Percentiles rank a stretch among this genome's conserved stretches.
phyloP scores from a whole-genome alignment of 1,284 basidiomycete species.

The Ustilago hordei region DNA sequence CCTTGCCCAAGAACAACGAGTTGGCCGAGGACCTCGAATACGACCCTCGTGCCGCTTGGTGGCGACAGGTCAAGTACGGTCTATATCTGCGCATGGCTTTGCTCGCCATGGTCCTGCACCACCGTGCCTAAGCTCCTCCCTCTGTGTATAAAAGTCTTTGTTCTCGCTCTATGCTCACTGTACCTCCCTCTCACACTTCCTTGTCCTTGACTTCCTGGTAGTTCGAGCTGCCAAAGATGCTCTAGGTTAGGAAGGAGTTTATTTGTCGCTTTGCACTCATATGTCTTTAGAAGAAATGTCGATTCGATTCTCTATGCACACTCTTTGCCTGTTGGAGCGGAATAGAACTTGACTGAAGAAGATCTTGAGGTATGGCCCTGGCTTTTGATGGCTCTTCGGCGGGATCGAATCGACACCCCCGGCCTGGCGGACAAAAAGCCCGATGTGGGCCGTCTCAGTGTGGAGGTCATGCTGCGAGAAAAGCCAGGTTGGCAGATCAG shows the following conservation, averaged over 20 bases:
- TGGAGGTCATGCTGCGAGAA: slow-evolving; percentile 13
- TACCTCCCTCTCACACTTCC: background rate
- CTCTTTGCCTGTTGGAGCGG: too few species aligned
- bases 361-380: too few species aligned
- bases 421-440: background rate
- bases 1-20: slow-evolving; percentile 93
- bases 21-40: slow-evolving; percentile 99
- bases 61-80: slow-evolving; percentile 98
- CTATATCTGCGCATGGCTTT: slow-evolving; percentile 75
- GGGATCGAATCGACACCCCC: background rate
- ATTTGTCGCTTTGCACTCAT: background rate
- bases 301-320: slow-evolving; percentile 1
- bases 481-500: background rate
- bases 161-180: background rate
- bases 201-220: background rate
- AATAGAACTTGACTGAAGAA: too few species aligned
- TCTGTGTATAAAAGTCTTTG: slow-evolving; percentile 1
- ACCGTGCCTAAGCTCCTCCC: slow-evolving; percentile 18
- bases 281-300: slow-evolving; percentile 15
- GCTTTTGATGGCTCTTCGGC: background rate
- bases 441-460: background rate
- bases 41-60: slow-evolving; percentile 93
- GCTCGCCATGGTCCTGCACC: slow-evolving; percentile 63
- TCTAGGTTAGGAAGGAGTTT: background rate
- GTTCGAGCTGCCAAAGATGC: slow-evolving; percentile 11